A percentile compares a stretch with the other conserved stretches of the same genome.
These are phyloP conservation scores for Scheffersomyces amazonensis DNA, from an alignment of 805 yeast genomes.

Conservation along the genomic window DNA sequence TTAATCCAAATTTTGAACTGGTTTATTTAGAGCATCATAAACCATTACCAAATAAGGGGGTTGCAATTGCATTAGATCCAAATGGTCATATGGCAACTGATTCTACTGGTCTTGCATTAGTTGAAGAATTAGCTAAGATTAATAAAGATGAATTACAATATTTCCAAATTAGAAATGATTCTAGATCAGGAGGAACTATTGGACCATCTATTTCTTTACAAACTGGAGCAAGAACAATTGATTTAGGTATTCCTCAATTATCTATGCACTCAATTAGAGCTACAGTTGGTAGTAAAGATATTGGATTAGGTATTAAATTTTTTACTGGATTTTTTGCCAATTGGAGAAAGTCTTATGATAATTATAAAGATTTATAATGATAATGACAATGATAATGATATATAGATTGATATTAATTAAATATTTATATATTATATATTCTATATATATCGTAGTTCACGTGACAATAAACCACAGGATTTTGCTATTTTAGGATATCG, in stretches of 20 bases:
- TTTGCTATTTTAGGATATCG: too few relatives aligned
- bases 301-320: conserved; percentile 70
- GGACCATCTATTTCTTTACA: conserved; percentile 67
- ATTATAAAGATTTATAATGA: conserved; percentile 44
- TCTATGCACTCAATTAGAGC: conserved; percentile 89
- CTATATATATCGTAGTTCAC: too few relatives aligned
- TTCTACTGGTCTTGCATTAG: conserved; percentile 64
- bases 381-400: background rate
- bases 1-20: conserved; percentile 71
- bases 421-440: too few relatives aligned
- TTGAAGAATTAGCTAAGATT: conserved; percentile 64
- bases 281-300: conserved; percentile 72
- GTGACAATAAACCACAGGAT: too few relatives aligned
- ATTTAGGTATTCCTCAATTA: conserved; percentile 78
- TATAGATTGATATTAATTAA: background rate
- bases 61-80: conserved; percentile 69
- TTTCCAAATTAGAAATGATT: conserved; percentile 83
- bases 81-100: conserved; percentile 86
- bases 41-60: conserved; percentile 77
- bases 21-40: conserved; percentile 75
- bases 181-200: conserved; percentile 85
- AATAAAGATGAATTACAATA: conserved; percentile 70
- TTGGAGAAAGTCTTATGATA: conserved; percentile 62
- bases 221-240: conserved; percentile 75
- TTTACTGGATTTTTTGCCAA: conserved; percentile 65